Percentiles rank a stretch among this genome's conserved stretches.
Evolutionary conservation across 768 basidiomycete species (phyloP).

Genomic region (Rubroboletus satanas): DNA sequence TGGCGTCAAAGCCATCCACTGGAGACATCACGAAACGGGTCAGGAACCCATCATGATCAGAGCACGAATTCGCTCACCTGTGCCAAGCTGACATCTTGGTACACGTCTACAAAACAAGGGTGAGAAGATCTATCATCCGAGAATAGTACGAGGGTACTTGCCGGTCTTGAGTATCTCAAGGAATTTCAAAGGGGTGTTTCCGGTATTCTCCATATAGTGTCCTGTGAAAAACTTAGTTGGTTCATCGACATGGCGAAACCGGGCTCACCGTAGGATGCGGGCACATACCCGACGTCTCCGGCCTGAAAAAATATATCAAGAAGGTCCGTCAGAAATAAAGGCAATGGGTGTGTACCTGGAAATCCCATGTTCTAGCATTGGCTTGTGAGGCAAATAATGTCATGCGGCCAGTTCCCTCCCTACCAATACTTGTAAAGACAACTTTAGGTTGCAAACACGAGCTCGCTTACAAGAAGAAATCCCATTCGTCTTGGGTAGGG

Average conservation of each 20-base stretch:
- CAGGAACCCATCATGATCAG: not conserved
- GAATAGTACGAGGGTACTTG: constrained; percentile 6
- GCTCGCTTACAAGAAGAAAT: constrained; percentile 47
- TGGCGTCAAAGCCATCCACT: constrained; percentile 47
- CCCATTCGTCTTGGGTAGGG: constrained; percentile 65
- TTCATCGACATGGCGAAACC: not conserved
- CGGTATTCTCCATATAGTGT: constrained; percentile 54
- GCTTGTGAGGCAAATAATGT: constrained; percentile 53
- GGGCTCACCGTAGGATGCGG: constrained; percentile 12
- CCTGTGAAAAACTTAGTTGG: constrained; percentile 23
- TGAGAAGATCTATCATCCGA: not conserved
- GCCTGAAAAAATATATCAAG: constrained; percentile 3
- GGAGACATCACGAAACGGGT: not conserved
- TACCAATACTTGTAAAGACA: constrained; percentile 20
- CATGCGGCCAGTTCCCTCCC: constrained; percentile 50
- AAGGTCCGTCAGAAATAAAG: not conserved
- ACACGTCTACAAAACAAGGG: constrained; percentile 11
- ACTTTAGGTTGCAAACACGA: not conserved
- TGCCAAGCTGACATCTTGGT: constrained; percentile 39
- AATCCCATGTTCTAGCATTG: constrained; percentile 58
- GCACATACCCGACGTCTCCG: constrained; percentile 22
- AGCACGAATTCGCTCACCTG: constrained; percentile 35
- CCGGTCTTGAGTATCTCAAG: constrained; percentile 48
- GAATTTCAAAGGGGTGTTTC: constrained; percentile 45
- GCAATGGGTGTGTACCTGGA: constrained; percentile 34